phyloP scores from a whole-genome alignment of 2,329 filamentous ascomycete species.

The Colletotrichum coccodes region DNA sequence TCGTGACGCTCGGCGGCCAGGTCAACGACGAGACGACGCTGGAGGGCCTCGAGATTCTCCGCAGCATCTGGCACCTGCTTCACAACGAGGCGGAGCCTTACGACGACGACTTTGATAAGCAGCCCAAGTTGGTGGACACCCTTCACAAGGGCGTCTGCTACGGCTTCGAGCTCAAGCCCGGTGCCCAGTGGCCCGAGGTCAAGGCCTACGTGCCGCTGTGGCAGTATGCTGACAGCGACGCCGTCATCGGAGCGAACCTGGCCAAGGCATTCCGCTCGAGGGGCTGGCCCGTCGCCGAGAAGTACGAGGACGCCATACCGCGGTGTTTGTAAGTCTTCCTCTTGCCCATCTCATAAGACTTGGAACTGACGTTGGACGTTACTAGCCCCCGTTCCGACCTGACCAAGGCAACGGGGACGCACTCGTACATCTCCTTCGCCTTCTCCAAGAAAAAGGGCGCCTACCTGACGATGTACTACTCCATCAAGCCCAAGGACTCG shows the following conservation, averaged over 20 bases:
- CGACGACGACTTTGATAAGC: constrained; percentile 25
- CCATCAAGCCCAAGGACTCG: constrained; percentile 26
- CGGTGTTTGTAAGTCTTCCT: constrained; percentile 29
- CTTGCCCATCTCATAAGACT: neutral
- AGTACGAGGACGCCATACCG: constrained; percentile 26
- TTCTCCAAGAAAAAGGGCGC: constrained; percentile 34
- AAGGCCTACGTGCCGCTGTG: constrained; percentile 41
- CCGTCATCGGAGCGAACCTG: constrained; percentile 25
- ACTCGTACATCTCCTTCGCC: constrained; percentile 36
- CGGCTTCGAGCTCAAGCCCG: constrained; percentile 40
- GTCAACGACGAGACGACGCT: constrained; percentile 35
- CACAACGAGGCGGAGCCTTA: constrained; percentile 37
- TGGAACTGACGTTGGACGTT: neutral
- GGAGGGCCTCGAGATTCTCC: constrained; percentile 36
- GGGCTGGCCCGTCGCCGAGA: constrained; percentile 30
- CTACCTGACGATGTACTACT: constrained; percentile 36
- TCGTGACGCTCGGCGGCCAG: constrained; percentile 38
- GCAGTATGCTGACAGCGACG: constrained; percentile 36
- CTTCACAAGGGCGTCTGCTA: constrained; percentile 37
- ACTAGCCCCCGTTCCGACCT: constrained; percentile 27
- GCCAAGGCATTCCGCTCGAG: constrained; percentile 25
- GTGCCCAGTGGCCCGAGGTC: constrained; percentile 36
- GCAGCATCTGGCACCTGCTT: constrained; percentile 38
- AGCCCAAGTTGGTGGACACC: constrained; percentile 22
- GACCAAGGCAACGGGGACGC: constrained; percentile 16